Percentiles rank a stretch among this genome's conserved stretches.
phyloP scores from a whole-genome alignment of 2,329 filamentous ascomycete species.

The Cadophora luteo-olivacea region DNA sequence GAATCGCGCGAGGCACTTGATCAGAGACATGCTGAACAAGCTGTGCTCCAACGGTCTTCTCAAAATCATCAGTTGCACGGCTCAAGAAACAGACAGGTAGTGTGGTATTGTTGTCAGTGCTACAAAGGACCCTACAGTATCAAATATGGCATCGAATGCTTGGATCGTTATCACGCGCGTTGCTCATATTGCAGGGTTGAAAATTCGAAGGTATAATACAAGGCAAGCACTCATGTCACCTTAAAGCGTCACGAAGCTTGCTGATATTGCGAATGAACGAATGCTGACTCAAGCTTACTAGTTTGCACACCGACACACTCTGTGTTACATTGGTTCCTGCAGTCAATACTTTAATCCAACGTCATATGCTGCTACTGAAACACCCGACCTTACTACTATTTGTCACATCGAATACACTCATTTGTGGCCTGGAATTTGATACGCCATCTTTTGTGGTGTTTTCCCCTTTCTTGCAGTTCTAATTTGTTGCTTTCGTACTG shows the following conservation, averaged over 20 bases:
- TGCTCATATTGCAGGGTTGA: background rate
- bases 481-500: background rate
- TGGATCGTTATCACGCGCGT: background rate
- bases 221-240: background rate
- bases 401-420: background rate
- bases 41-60: background rate
- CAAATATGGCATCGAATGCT: slow-evolving; percentile 2
- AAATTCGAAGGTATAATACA: background rate
- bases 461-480: background rate
- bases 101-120: background rate
- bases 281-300: background rate
- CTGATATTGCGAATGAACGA: background rate
- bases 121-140: background rate
- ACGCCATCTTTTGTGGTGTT: background rate
- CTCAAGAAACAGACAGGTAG: background rate
- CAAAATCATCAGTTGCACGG: background rate
- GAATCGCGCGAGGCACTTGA: background rate
- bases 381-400: background rate
- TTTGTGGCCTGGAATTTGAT: background rate
- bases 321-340: background rate
- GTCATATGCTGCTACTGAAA: background rate
- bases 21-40: background rate
- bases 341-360: background rate
- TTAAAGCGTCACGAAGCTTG: background rate
- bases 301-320: background rate